phyloP scores from a whole-genome alignment of 371 early-diverging fungal genomes.

The Saksenaea vasiformis region DNA sequence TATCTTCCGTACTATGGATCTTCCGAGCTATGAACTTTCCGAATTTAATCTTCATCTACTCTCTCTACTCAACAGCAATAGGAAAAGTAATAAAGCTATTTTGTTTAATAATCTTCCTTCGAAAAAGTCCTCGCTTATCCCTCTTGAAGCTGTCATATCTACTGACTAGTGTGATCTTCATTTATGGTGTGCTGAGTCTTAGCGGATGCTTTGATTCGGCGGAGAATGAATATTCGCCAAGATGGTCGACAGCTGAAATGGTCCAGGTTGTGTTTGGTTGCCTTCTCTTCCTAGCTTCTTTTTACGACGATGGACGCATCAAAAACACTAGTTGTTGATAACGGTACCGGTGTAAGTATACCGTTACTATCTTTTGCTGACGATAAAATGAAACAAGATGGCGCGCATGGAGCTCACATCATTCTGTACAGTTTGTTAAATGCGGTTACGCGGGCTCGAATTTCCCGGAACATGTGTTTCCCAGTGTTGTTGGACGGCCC shows the following conservation, averaged over 20 bases:
- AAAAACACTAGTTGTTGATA: constrained; percentile 91
- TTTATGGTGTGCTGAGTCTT: too few relatives aligned
- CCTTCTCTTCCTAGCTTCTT: background rate
- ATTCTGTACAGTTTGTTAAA: constrained; percentile 83
- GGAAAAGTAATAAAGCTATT: too few relatives aligned
- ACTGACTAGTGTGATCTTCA: too few relatives aligned
- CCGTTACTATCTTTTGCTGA: background rate
- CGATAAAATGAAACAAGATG: constrained; percentile 9
- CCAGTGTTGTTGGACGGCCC: constrained; percentile 96
- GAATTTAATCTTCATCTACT: too few relatives aligned
- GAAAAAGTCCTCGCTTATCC: too few relatives aligned
- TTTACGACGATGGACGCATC: constrained; percentile 46
- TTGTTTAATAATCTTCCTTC: too few relatives aligned
- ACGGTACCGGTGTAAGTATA: constrained; percentile 90
- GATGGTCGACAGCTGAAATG: background rate
- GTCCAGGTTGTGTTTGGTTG: background rate
- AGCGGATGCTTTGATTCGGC: too few relatives aligned
- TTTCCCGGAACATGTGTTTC: constrained; percentile 95
- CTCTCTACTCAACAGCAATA: too few relatives aligned
- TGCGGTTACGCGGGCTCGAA: constrained; percentile 96
- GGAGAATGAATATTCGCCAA: background rate
- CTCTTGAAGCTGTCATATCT: too few relatives aligned
- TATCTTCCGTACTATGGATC: too few relatives aligned
- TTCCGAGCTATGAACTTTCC: too few relatives aligned
- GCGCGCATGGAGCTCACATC: background rate